These are phyloP conservation scores for Ophiostoma quercus DNA, from an alignment of 2,329 filamentous ascomycete genomes.

Conservation along the genomic window DNA sequence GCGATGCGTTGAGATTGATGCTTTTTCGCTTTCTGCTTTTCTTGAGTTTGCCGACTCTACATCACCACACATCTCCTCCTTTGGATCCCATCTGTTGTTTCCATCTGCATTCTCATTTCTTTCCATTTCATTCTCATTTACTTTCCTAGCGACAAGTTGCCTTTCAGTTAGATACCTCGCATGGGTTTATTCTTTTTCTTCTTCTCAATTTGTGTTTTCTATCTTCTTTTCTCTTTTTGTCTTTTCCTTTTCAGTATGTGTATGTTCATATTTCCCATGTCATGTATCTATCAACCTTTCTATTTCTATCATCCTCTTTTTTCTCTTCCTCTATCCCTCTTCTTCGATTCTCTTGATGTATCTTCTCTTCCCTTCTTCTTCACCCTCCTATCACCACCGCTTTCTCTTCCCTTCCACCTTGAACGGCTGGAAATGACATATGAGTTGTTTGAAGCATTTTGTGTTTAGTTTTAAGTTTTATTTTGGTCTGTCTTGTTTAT, in stretches of 20 bases:
- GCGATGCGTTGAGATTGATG: conserved; percentile 18
- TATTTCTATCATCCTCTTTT: not conserved
- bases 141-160: conserved; percentile 17
- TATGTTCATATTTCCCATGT: conserved; percentile 7
- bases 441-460: conserved; percentile 21
- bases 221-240: not conserved
- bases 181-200: conserved; percentile 10
- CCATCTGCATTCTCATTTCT: not conserved
- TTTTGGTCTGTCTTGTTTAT: not conserved
- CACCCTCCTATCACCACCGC: not conserved
- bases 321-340: not conserved
- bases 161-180: conserved; percentile 18
- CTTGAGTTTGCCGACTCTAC: not conserved
- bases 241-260: not conserved
- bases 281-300: not conserved
- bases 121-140: not conserved
- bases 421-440: conserved; percentile 25
- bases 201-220: conserved; percentile 1
- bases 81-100: not conserved
- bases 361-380: not conserved
- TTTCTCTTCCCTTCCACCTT: conserved; percentile 14
- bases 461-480: not conserved
- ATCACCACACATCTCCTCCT: not conserved
- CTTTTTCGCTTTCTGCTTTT: not conserved
- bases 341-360: conserved; percentile 14